Conservation (phyloP, 495 filamentous ascomycete species). For the Stereocaulon alpinum region DNA sequence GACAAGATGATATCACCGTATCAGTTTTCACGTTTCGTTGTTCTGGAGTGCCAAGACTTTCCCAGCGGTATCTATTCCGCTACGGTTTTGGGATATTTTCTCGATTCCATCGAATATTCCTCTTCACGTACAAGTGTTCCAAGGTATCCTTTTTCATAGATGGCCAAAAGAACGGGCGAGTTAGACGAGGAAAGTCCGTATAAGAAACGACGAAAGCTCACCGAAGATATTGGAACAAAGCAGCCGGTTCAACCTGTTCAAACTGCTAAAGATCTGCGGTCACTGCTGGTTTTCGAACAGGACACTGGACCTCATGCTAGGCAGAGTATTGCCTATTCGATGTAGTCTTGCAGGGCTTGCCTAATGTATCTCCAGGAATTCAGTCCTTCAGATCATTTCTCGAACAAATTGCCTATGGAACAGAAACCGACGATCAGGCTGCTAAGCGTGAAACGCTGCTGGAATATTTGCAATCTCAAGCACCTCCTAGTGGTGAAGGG, state of each 20-base stretch:
- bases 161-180: constrained; percentile 18
- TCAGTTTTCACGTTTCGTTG: background rate
- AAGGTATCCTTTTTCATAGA: background rate
- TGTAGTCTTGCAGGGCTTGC: background rate
- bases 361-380: constrained; percentile 42
- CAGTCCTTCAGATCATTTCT: constrained; percentile 70
- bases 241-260: constrained; percentile 39
- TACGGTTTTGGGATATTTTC: background rate
- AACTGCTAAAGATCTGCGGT: constrained; percentile 48
- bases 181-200: constrained; percentile 23
- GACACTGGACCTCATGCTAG: constrained; percentile 44
- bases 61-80: background rate
- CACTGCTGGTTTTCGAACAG: constrained; percentile 57
- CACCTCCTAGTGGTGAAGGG: constrained; percentile 44
- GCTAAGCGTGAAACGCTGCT: constrained; percentile 52
- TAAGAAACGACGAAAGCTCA: constrained; percentile 36
- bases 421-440: constrained; percentile 38
- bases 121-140: background rate
- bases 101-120: background rate
- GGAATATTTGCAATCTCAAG: constrained; percentile 62
- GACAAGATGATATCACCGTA: background rate
- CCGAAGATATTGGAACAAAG: constrained; percentile 13
- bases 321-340: constrained; percentile 42
- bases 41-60: constrained; percentile 1
- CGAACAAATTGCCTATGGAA: constrained; percentile 45